Conservation (phyloP, 805 yeast species). For the Diddensiella caesifluorescens region DNA sequence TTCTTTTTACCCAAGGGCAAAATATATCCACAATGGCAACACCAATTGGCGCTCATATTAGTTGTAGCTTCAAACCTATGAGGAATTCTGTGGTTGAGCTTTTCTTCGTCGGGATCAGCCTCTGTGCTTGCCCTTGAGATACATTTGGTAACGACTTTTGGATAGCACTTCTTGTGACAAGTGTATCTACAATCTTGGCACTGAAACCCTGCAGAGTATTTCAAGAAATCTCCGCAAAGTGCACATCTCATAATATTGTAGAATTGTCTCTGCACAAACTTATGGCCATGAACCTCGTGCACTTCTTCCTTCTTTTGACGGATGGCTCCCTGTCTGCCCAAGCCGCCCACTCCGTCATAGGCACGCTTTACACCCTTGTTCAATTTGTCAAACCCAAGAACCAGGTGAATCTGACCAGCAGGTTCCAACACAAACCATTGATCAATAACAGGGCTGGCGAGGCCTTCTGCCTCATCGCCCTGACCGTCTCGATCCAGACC, state of each 20-base stretch:
- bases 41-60: conserved; percentile 97
- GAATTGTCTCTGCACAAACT: conserved; percentile 90
- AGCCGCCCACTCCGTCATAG: conserved; percentile 50
- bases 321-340: conserved; percentile 97
- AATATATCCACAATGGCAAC: conserved; percentile 97
- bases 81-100: conserved; percentile 92
- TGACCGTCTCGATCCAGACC: not conserved
- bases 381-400: conserved; percentile 74
- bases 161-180: conserved; percentile 74
- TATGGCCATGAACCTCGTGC: conserved; percentile 94
- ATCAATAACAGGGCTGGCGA: conserved; percentile 37
- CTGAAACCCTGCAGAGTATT: conserved; percentile 71
- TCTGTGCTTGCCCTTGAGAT: conserved; percentile 68
- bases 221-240: conserved; percentile 89
- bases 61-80: conserved; percentile 91
- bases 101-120: conserved; percentile 62
- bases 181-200: conserved; percentile 75
- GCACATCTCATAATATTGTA: conserved; percentile 98
- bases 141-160: conserved; percentile 75
- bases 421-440: conserved; percentile 94
- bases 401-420: conserved; percentile 79
- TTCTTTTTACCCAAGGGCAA: conserved; percentile 93
- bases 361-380: conserved; percentile 41
- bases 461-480: not conserved
- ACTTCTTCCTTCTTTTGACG: conserved; percentile 82